A percentile compares a stretch with the other conserved stretches of the same genome.
Evolutionary conservation across 441 rosid species (phyloP).

Genomic region (Pelargonium exstipulatum): DNA sequence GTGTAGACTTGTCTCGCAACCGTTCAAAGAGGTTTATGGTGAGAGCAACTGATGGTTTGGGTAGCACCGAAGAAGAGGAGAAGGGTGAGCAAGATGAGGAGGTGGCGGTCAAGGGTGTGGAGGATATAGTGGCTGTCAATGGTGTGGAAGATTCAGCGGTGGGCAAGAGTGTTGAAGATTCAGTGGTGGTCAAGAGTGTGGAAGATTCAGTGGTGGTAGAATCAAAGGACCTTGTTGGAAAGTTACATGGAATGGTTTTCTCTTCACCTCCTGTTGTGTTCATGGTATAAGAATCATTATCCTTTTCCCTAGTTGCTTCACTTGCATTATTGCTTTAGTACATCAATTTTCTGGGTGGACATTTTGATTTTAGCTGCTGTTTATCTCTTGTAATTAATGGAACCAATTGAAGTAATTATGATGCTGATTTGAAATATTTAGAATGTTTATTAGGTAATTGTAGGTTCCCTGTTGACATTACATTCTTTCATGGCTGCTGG

Average conservation of each 20-base stretch:
- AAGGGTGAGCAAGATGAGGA: constrained; percentile 24
- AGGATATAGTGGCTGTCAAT: neutral
- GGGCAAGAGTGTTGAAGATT: neutral
- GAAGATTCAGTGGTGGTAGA: constrained; percentile 9
- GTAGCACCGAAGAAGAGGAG: constrained; percentile 28
- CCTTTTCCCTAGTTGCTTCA: neutral
- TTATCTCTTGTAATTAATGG: too few relatives aligned
- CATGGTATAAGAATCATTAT: constrained; percentile 33
- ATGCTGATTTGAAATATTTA: neutral
- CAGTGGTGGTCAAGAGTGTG: neutral
- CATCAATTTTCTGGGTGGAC: too few relatives aligned
- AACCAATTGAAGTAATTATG: too few relatives aligned
- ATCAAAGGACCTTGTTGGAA: constrained; percentile 26
- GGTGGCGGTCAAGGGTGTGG: constrained; percentile 13
- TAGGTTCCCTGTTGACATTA: neutral
- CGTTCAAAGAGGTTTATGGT: constrained; percentile 23
- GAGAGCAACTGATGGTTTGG: constrained; percentile 34
- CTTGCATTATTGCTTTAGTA: neutral
- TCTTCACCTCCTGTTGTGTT: constrained; percentile 54
- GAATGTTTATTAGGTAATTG: neutral
- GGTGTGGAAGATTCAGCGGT: neutral
- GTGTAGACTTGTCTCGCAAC: constrained; percentile 24
- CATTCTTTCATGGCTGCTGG: neutral
- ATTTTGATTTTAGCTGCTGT: too few relatives aligned
- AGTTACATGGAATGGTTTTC: constrained; percentile 36